Conservation (phyloP, 2,329 filamentous ascomycete genomes). For the Aspergillus uvarum region DNA sequence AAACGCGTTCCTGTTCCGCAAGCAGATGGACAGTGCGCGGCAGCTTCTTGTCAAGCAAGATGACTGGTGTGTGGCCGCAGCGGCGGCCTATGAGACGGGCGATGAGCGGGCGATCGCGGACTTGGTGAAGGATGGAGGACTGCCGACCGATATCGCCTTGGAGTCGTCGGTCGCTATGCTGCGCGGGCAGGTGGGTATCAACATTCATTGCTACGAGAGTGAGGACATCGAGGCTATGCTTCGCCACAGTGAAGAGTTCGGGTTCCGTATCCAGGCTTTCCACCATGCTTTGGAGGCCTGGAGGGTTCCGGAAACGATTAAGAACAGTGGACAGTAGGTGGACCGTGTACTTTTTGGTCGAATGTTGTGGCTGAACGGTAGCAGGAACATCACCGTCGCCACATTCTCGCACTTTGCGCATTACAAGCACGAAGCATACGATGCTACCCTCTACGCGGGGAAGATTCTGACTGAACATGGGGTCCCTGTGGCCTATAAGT, state of each 20-base stretch:
- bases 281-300: neutral
- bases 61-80: neutral
- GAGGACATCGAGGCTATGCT: constrained; percentile 1
- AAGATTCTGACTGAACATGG: neutral
- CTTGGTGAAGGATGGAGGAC: neutral
- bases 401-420: neutral
- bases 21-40: neutral
- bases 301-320: neutral
- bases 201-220: constrained; percentile 1
- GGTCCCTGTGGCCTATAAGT: neutral
- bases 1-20: neutral
- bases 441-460: neutral
- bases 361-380: neutral
- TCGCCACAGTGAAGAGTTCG: neutral
- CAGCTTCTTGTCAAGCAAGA: neutral
- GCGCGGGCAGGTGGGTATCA: neutral
- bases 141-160: neutral
- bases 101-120: neutral
- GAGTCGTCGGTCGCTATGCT: neutral
- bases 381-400: neutral
- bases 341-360: too few relatives aligned
- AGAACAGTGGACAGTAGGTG: neutral
- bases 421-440: neutral
- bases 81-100: neutral
- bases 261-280: constrained; percentile 1